phyloP scores from a whole-genome alignment of 73 alveolate genomes.

The Paramecium biaurelia region DNA sequence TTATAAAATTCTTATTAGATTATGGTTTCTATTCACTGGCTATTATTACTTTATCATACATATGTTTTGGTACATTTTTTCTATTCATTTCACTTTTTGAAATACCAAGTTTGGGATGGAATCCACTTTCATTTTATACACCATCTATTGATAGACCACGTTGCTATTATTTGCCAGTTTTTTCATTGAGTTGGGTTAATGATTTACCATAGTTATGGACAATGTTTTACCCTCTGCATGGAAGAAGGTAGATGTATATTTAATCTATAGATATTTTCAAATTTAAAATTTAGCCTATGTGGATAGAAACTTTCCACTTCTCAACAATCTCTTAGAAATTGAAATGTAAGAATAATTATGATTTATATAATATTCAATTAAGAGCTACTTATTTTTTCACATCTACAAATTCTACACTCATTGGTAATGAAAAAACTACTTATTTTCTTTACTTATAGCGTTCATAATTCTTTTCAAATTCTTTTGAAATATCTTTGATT shows the following conservation, averaged over 20 bases:
- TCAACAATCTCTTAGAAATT: slow-evolving; percentile 8
- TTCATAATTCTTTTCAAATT: background rate
- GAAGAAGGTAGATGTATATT: background rate
- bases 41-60: background rate
- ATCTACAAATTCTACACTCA: background rate
- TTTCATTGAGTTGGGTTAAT: slow-evolving; percentile 45
- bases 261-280: background rate
- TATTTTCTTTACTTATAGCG: background rate
- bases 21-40: slow-evolving; percentile 41
- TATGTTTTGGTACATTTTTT: background rate
- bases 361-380: background rate
- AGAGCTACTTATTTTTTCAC: background rate
- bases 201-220: slow-evolving; percentile 62
- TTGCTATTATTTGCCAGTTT: slow-evolving; percentile 42
- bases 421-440: background rate
- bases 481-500: background rate
- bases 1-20: background rate
- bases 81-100: slow-evolving; percentile 5
- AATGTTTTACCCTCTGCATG: slow-evolving; percentile 62
- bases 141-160: slow-evolving; percentile 62
- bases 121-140: slow-evolving; percentile 38
- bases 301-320: slow-evolving; percentile 24
- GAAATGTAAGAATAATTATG: background rate
- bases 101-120: slow-evolving; percentile 57
- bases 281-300: slow-evolving; percentile 32